phyloP scores from a whole-genome alignment of 2,329 filamentous ascomycete genomes.

The Colletotrichum graminicola region DNA sequence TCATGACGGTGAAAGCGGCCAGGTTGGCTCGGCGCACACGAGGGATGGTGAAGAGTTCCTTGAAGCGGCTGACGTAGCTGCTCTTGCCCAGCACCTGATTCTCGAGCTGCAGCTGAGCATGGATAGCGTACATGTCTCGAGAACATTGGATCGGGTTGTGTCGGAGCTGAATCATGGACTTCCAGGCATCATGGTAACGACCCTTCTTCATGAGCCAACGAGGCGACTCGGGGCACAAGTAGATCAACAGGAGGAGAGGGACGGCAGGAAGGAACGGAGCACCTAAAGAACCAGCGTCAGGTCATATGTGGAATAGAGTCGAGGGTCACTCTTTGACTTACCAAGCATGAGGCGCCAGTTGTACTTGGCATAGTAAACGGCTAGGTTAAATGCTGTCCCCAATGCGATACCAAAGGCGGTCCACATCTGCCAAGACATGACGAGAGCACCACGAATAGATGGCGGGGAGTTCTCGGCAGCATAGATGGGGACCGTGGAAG shows the following conservation, averaged over 20 bases:
- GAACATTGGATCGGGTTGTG: conserved; percentile 69
- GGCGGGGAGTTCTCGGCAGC: conserved; percentile 80
- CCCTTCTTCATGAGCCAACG: conserved; percentile 77
- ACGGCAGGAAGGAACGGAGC: conserved; percentile 57
- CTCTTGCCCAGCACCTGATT: conserved; percentile 60
- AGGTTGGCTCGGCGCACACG: conserved; percentile 78
- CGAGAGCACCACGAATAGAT: conserved; percentile 76
- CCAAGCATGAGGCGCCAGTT: conserved; percentile 55
- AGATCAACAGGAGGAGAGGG: conserved; percentile 69
- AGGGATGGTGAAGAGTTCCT: conserved; percentile 76
- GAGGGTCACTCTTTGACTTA: background rate
- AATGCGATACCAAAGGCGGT: conserved; percentile 62
- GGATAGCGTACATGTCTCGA: conserved; percentile 73
- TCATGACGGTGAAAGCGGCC: conserved; percentile 85
- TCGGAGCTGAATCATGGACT: conserved; percentile 64
- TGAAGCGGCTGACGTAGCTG: conserved; percentile 72
- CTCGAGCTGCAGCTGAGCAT: conserved; percentile 74
- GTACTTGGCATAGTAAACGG: conserved; percentile 46
- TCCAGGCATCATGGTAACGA: conserved; percentile 70
- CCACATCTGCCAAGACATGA: conserved; percentile 86
- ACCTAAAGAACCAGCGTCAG: conserved; percentile 11
- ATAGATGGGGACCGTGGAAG: conserved; percentile 77
- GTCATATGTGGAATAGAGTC: background rate
- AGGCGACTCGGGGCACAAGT: conserved; percentile 74
- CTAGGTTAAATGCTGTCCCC: conserved; percentile 71